Base-by-base conservation (phyloP, 805 yeast genomes). In the Ogataea trehaloabstinens region DNA sequence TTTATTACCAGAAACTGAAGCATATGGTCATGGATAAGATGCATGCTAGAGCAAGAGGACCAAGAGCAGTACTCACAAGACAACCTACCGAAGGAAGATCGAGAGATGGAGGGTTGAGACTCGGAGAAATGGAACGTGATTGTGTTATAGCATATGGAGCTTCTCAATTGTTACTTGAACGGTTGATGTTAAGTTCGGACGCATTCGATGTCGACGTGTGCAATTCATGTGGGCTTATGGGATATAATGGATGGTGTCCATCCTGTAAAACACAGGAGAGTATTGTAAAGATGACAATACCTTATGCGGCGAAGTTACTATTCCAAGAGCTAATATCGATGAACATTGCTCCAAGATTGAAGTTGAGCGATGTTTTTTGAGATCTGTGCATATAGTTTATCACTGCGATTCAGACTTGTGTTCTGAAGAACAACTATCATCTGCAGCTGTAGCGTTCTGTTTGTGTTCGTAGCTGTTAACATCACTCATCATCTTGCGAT, bases 1-100 rank as follows among this genome's bases (percentile, higher is more conserved):
- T 93, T 51, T 93, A 93, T 65, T 93, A 93, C 64, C 99, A 93
- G 67, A 93, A 93, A 60, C 79, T 93, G 73, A 93, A 93, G 74
- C 99, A 93, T 66, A 93, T 93, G 99, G 99, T 93, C 34, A 65
- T 93, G 66, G 99, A 93, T 67, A 93, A 93, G 67, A 93, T 93
- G 99, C 99, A 93, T 60, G 99, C 99, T 1, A 85, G 99, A 74
- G 97, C 99, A 2, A 80, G 99, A 63, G 99, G 99, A 37, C 99
- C 99, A 40, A 80, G 98, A 53, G 99, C 99, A 0, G 98, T 93
- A 10, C 73, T 93, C 42, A 93, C 99, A 7, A 81, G 99, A 66
- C 99, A 93, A 67, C 99, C 98, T 13, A 91, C 98, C 0, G 99
- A 93, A 66, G 99, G 99, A 75, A 79, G 99, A 66, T 88, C 97